Conservation (phyloP, 495 filamentous ascomycete species). For the Rostrohypoxylon terebratum region DNA sequence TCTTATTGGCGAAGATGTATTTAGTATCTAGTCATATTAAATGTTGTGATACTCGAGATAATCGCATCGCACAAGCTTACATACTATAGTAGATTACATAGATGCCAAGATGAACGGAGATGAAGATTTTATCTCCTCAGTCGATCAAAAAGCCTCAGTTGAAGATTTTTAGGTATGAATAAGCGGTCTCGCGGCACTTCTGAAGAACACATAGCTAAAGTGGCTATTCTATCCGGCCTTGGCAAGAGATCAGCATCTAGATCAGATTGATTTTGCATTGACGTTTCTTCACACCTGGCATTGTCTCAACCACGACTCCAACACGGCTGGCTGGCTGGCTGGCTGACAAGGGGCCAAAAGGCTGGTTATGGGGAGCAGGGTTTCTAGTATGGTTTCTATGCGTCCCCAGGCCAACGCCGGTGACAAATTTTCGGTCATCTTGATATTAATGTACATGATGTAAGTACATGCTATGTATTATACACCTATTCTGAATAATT, state of each 20-base stretch:
- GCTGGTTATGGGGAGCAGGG: conserved; percentile 1
- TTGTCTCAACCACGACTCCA: conserved; percentile 39
- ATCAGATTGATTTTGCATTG: conserved; percentile 37
- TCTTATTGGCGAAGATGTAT: not conserved
- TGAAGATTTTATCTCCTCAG: not conserved
- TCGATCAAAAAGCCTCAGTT: conserved; percentile 17
- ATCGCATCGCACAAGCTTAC: not conserved
- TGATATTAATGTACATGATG: not conserved
- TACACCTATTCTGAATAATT: not conserved
- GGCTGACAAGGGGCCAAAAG: not conserved
- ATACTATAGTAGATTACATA: too few relatives aligned
- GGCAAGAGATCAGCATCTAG: conserved; percentile 36
- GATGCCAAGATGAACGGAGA: not conserved
- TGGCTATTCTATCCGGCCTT: conserved; percentile 18
- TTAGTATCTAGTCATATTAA: not conserved
- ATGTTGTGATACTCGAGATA: conserved; percentile 25
- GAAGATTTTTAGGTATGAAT: conserved; percentile 9
- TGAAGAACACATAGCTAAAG: not conserved
- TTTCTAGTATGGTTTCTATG: conserved; percentile 11
- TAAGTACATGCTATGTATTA: too few relatives aligned
- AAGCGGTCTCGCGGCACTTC: conserved; percentile 24
- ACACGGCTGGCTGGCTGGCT: conserved; percentile 16
- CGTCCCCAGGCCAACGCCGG: conserved; percentile 5
- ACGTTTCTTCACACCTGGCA: conserved; percentile 22
- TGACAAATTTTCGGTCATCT: conserved; percentile 14